Evolutionary conservation across 805 yeast genomes (phyloP).

Genomic region (Candida saitoana): DNA sequence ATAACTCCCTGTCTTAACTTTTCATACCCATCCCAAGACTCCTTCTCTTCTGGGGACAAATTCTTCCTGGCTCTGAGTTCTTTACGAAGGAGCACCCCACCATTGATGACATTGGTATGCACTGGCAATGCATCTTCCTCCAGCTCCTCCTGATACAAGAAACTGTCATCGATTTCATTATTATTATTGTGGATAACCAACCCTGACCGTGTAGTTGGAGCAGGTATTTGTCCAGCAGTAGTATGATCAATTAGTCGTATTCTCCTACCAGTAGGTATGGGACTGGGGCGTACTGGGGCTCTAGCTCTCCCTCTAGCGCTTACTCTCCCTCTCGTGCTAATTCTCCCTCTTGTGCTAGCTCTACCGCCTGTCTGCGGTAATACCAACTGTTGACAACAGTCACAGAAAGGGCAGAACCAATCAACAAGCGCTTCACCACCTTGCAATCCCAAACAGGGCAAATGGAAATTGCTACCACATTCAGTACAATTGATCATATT

Average conservation of each 20-base stretch:
- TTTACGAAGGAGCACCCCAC: slow-evolving; percentile 34
- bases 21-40: slow-evolving; percentile 37
- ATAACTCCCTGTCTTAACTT: slow-evolving; percentile 17
- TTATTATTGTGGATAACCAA: slow-evolving; percentile 26
- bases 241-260: not conserved
- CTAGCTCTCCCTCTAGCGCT: not conserved
- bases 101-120: slow-evolving; percentile 23
- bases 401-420: slow-evolving; percentile 55
- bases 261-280: not conserved
- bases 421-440: slow-evolving; percentile 9
- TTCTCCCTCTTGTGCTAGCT: not conserved
- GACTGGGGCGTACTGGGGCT: not conserved
- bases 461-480: slow-evolving; percentile 41
- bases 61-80: slow-evolving; percentile 27
- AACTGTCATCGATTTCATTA: slow-evolving; percentile 28
- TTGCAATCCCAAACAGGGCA: slow-evolving; percentile 33
- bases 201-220: slow-evolving; percentile 9
- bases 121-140: slow-evolving; percentile 1
- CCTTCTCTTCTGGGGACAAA: slow-evolving; percentile 31
- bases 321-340: not conserved
- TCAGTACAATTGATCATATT: slow-evolving; percentile 23
- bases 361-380: slow-evolving; percentile 1
- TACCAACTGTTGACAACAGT: slow-evolving; percentile 33
- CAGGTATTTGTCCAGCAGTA: not conserved
- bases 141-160: slow-evolving; percentile 17